Evolutionary conservation across 257 asterid genomes (phyloP).

Genomic region (Ilex asprella): DNA sequence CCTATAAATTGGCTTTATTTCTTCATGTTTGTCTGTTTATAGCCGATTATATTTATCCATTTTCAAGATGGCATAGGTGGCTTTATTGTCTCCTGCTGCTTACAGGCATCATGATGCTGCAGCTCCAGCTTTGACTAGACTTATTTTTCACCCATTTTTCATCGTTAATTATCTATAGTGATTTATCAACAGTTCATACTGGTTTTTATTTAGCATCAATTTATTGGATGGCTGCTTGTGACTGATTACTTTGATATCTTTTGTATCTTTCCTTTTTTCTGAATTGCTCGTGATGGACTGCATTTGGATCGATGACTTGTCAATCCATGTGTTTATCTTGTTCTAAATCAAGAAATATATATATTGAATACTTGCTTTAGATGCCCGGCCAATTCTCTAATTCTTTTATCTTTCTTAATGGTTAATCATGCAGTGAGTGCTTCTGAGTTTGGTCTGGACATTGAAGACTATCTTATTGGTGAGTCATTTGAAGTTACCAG

Average conservation of each 20-base stretch:
- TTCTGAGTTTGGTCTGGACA: constrained; percentile 74
- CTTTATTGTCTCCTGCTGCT: background rate
- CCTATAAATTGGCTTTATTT: no score
- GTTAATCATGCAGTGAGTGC: constrained; percentile 48
- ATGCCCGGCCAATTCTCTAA: background rate
- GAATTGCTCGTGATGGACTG: no score
- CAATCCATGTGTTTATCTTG: no score
- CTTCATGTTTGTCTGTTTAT: background rate
- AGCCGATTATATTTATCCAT: background rate
- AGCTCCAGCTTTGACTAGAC: background rate
- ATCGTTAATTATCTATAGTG: background rate
- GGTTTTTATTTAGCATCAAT: background rate
- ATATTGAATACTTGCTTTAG: no score
- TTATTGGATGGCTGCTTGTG: background rate
- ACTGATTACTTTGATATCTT: background rate
- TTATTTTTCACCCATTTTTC: background rate
- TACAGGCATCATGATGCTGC: background rate
- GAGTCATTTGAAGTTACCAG: constrained; percentile 21
- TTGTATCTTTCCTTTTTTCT: no score
- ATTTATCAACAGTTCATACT: background rate
- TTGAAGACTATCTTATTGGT: constrained; percentile 89
- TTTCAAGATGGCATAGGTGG: background rate
- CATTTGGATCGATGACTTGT: no score
- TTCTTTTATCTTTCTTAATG: constrained; percentile 10
- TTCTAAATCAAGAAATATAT: no score